A percentile compares a stretch with the other conserved stretches of the same genome.
Conservation (phyloP, 177 flowering plant species). For the Vitis hybrid region DNA sequence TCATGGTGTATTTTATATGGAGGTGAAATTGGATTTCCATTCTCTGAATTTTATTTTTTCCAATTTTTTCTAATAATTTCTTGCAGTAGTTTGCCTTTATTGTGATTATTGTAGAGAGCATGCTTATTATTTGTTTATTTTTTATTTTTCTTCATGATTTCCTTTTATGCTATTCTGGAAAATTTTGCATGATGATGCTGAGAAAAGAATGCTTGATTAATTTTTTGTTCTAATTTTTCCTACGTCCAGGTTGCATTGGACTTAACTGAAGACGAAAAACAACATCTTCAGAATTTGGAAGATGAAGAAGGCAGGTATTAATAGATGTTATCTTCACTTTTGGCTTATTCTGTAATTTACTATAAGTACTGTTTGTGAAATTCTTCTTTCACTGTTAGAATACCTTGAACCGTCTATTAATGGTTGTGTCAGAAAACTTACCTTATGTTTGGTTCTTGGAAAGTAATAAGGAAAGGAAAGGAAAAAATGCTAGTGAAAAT, state of each 20-base stretch:
- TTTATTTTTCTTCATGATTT: too few relatives aligned
- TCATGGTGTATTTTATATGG: not conserved
- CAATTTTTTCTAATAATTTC: too few relatives aligned
- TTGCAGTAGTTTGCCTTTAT: too few relatives aligned
- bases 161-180: too few relatives aligned
- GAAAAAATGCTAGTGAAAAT: too few relatives aligned
- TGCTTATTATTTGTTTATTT: too few relatives aligned
- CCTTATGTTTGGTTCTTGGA: too few relatives aligned
- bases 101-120: too few relatives aligned
- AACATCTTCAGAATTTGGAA: conserved; percentile 48
- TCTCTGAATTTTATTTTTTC: too few relatives aligned
- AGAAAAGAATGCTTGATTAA: not conserved
- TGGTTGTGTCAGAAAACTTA: too few relatives aligned
- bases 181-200: not conserved
- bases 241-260: conserved; percentile 78
- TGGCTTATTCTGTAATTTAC: not conserved
- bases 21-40: not conserved
- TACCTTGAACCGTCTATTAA: too few relatives aligned
- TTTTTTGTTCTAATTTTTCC: not conserved
- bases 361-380: not conserved
- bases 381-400: not conserved
- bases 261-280: conserved; percentile 69
- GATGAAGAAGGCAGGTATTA: conserved; percentile 53
- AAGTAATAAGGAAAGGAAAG: too few relatives aligned
- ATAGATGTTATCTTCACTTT: not conserved